phyloP scores from a whole-genome alignment of 768 basidiomycete genomes.

The Phaffia tasmanica region DNA sequence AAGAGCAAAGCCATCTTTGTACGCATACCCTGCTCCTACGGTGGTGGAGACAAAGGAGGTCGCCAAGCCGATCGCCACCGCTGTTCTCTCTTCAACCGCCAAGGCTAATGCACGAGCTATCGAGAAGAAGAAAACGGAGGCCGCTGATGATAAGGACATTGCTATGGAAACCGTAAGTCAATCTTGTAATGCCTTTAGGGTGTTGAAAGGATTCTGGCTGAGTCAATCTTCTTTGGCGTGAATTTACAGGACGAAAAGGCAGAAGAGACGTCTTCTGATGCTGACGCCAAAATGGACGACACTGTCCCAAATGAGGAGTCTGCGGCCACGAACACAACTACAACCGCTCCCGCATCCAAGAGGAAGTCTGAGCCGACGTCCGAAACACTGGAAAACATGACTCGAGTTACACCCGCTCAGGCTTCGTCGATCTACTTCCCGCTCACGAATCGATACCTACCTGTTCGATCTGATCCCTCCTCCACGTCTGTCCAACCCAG shows the following conservation, averaged over 20 bases:
- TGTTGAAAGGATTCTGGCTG: neutral
- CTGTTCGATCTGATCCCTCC: constrained; percentile 60
- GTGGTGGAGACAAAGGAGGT: constrained; percentile 89
- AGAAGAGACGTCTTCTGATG: constrained; percentile 48
- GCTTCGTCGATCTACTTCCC: constrained; percentile 76
- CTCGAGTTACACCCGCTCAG: constrained; percentile 83
- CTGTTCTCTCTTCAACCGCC: constrained; percentile 91
- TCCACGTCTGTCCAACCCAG: constrained; percentile 28
- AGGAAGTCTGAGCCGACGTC: constrained; percentile 52
- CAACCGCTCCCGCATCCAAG: constrained; percentile 14
- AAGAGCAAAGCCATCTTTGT: constrained; percentile 78
- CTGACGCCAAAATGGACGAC: constrained; percentile 68
- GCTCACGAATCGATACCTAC: constrained; percentile 65
- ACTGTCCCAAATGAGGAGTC: constrained; percentile 29
- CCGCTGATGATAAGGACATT: constrained; percentile 66
- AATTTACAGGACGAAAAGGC: constrained; percentile 47
- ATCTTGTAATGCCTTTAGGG: neutral
- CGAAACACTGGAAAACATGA: constrained; percentile 73
- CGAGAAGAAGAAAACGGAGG: constrained; percentile 56
- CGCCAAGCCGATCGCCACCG: constrained; percentile 80
- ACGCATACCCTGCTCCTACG: constrained; percentile 76
- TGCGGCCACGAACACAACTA: constrained; percentile 7
- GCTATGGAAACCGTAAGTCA: constrained; percentile 66
- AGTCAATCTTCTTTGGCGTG: neutral
- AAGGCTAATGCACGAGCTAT: constrained; percentile 93